Base-by-base conservation (phyloP, 345 rosid species). In the Mangifera indica region DNA sequence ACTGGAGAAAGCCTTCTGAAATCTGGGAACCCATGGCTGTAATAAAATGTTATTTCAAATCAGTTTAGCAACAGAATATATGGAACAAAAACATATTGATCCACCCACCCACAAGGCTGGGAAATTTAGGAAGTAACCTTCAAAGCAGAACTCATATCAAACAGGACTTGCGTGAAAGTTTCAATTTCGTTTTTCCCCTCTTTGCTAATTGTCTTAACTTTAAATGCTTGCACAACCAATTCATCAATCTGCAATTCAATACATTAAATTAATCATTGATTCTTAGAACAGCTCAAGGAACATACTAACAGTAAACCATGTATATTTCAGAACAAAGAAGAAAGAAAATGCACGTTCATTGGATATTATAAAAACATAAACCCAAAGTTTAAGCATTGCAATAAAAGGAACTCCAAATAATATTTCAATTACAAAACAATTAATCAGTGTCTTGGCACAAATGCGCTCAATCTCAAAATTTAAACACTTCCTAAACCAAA, bases 21-120 rank as follows among this genome's bases (percentile, higher is more conserved):
- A 80, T 77, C 94, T 85, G 24, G 91, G 87, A 54, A 81, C 81
- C 98, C 99, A 91, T 54, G 97, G 93, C 99, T 95, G 91, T 87
- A 79, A 69, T 60, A 73, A 80, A 64, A 69, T 45, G 62, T 57
- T 60, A 54, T 21, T 34, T 63, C 29, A 44, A 21, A 24, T 48
- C 29, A 68, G 7, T 55, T 40, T 48, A 29, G 29, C 54, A 64
- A 63, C 13, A 44, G 42, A 65, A 44, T 9, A n/a, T 22, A 25
- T 66, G 71, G 56, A 70, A 73, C 2, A 58, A 45, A 57, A 25
- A 11, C 17, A 20, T 7, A 7, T 9, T 21, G 32, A 53, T 37
- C 69, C 34, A 37, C 34, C 46, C 72, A 54, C 61, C 29, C 22
- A 58, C 14, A 18, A 14, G 53, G 15, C 15, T 44, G 45, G 6